A percentile compares a stretch with the other conserved stretches of the same genome.
Conservation (phyloP, 495 filamentous ascomycete species). For the Elasticomyces elasticus region DNA sequence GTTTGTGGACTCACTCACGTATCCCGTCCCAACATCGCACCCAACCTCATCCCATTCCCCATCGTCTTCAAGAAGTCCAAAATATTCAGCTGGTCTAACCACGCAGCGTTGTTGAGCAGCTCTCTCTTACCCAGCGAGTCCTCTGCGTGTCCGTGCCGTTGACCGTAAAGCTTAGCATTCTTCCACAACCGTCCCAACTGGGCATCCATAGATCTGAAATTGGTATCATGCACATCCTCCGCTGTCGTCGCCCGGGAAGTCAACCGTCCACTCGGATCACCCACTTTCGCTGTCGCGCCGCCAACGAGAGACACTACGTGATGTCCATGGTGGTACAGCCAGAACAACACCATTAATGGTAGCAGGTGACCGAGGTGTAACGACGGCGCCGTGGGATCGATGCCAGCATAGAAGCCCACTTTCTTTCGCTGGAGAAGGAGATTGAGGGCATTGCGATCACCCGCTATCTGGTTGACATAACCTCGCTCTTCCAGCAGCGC, state of each 20-base stretch:
- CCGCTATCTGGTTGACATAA: constrained; percentile 61
- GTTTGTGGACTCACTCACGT: constrained; percentile 52
- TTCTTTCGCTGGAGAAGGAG: constrained; percentile 58
- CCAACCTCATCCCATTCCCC: constrained; percentile 61
- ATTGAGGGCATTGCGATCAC: constrained; percentile 55
- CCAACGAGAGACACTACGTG: constrained; percentile 66
- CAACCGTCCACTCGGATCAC: constrained; percentile 74
- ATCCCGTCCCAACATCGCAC: constrained; percentile 79
- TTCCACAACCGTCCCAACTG: constrained; percentile 71
- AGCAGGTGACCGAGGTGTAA: constrained; percentile 89
- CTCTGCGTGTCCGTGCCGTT: constrained; percentile 45
- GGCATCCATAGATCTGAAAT: constrained; percentile 65
- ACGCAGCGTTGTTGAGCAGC: constrained; percentile 43
- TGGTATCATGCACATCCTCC: constrained; percentile 48
- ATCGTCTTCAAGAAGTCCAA: constrained; percentile 63
- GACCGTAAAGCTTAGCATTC: constrained; percentile 55
- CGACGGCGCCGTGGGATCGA: constrained; percentile 86
- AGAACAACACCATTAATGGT: constrained; percentile 87
- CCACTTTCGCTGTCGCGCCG: constrained; percentile 74
- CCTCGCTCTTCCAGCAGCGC: constrained; percentile 69
- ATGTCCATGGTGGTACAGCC: constrained; percentile 82
- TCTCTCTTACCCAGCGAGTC: constrained; percentile 1
- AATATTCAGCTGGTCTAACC: constrained; percentile 55
- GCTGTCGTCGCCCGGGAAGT: constrained; percentile 52
- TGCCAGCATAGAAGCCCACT: constrained; percentile 73